These are phyloP conservation scores for Leishmania guyanensis DNA, from an alignment of 208 protist genomes.

Conservation along the genomic window DNA sequence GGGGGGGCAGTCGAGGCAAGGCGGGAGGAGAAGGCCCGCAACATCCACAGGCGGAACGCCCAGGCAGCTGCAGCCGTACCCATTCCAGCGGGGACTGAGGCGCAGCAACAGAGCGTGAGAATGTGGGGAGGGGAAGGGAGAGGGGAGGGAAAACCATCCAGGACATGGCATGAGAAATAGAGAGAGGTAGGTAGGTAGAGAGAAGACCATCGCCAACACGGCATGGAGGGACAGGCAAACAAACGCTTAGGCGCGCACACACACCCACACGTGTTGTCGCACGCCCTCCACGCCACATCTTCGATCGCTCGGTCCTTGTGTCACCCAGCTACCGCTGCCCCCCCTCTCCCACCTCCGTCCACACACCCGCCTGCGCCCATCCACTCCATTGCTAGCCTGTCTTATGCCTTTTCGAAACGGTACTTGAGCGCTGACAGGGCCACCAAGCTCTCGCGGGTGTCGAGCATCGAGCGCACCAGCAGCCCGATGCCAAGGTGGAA, in stretches of 20 bases:
- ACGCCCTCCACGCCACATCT: neutral
- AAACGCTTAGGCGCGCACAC: no score
- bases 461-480: slow-evolving; percentile 47
- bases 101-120: no score
- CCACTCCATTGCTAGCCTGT: neutral
- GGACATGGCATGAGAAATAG: no score
- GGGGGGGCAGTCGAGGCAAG: neutral
- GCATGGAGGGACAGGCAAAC: neutral
- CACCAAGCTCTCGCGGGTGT: slow-evolving; percentile 49
- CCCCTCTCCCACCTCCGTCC: neutral
- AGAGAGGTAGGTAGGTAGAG: no score
- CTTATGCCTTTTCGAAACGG: slow-evolving; percentile 62
- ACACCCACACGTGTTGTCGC: neutral
- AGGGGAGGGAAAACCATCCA: no score
- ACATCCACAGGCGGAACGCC: no score
- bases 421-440: slow-evolving; percentile 65
- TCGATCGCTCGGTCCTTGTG: neutral
- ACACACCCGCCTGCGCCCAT: neutral
- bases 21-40: no score
- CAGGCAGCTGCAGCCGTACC: no score
- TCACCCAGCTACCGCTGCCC: neutral
- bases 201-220: no score
- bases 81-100: no score
- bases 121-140: no score
- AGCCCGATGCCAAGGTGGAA: slow-evolving; percentile 53